phyloP scores from a whole-genome alignment of 495 filamentous ascomycete species.

The Aspergillus conjunctus region DNA sequence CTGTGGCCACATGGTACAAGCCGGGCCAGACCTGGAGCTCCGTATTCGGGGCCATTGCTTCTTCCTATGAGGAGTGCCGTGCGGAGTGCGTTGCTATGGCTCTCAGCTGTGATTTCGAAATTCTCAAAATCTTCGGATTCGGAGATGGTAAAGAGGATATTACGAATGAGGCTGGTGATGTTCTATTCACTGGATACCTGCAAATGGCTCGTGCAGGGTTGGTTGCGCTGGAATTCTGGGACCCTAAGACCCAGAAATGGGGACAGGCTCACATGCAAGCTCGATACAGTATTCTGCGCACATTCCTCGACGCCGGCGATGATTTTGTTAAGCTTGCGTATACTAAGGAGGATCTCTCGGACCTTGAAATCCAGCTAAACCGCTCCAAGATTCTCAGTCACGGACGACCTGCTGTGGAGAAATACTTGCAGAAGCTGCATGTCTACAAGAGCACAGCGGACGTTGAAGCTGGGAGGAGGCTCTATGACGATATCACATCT shows the following conservation, averaged over 20 bases:
- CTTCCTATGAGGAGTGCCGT: constrained; percentile 82
- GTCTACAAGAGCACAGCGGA: constrained; percentile 92
- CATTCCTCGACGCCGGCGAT: constrained; percentile 81
- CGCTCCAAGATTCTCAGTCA: constrained; percentile 76
- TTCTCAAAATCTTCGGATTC: constrained; percentile 90
- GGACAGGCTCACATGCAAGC: constrained; percentile 95
- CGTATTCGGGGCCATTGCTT: constrained; percentile 83
- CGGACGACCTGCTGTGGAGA: constrained; percentile 73
- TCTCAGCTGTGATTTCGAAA: constrained; percentile 82
- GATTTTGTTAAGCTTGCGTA: constrained; percentile 81
- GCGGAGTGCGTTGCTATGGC: constrained; percentile 93
- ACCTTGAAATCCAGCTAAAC: constrained; percentile 79
- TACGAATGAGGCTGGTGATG: constrained; percentile 74
- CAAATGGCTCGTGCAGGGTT: constrained; percentile 91
- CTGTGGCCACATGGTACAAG: constrained; percentile 84
- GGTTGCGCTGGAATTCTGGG: constrained; percentile 83
- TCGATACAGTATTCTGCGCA: constrained; percentile 83
- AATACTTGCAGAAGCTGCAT: constrained; percentile 90
- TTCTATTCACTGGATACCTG: constrained; percentile 84
- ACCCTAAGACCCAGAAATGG: constrained; percentile 85
- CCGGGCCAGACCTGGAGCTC: constrained; percentile 93
- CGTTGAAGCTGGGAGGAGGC: constrained; percentile 66
- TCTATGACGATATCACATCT: constrained; percentile 81
- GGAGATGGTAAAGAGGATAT: constrained; percentile 73
- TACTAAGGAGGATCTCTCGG: constrained; percentile 72